Conservation (phyloP, 176 grass and related monocot species). For the Oryza coarctata region DNA sequence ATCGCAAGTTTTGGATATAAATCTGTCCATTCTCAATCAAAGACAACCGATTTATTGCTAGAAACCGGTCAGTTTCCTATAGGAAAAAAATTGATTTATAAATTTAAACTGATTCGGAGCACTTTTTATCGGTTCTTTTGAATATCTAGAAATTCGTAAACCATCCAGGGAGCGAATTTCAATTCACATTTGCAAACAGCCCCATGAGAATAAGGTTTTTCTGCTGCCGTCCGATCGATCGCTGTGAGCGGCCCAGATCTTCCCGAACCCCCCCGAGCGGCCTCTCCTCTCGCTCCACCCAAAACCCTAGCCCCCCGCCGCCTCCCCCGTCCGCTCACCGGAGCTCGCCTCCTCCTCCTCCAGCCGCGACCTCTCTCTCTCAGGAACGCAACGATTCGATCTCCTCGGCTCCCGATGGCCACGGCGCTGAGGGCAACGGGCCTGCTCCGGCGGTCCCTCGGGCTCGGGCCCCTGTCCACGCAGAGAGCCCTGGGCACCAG, state of each 20-base stretch:
- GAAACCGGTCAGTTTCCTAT: too few relatives aligned
- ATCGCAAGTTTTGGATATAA: too few relatives aligned
- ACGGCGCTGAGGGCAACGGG: conserved; percentile 31
- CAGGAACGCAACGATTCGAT: background rate
- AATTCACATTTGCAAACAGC: too few relatives aligned
- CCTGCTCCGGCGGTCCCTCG: conserved; percentile 38
- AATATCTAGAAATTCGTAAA: too few relatives aligned
- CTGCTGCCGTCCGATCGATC: background rate
- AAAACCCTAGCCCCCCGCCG: conserved; percentile 36
- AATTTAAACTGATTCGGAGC: too few relatives aligned
- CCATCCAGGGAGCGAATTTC: too few relatives aligned
- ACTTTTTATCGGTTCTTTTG: too few relatives aligned
- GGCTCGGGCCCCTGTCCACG: background rate
- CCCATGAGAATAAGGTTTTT: background rate
- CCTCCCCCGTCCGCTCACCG: background rate
- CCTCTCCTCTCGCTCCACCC: background rate
- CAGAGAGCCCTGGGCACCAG: conserved; percentile 40
- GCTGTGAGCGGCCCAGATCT: background rate
- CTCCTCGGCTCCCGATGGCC: background rate
- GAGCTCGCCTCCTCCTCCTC: conserved; percentile 8
- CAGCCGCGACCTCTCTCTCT: background rate
- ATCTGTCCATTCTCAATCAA: too few relatives aligned
- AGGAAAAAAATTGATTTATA: too few relatives aligned
- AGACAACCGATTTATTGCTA: too few relatives aligned
- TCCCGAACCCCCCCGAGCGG: background rate